Evolutionary conservation across 1,139 yeast species (phyloP).

Genomic region (Diutina scorzettiae): DNA sequence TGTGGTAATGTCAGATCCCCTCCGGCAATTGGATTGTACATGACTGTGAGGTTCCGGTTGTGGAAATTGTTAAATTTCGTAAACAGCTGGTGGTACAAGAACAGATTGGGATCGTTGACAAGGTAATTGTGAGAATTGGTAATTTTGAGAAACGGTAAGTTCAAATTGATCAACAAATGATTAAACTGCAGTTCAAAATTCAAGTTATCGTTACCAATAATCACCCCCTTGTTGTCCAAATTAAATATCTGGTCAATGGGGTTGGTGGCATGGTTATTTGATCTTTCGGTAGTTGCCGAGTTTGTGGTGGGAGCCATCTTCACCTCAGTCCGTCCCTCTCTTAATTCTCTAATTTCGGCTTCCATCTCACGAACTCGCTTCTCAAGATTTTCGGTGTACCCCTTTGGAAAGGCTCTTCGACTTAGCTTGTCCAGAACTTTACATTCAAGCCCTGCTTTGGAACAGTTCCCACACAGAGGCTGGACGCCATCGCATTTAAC

Average conservation of each 20-base stretch:
- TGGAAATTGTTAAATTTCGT: constrained; percentile 28
- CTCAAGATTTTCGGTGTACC: constrained; percentile 66
- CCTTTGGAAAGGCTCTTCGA: constrained; percentile 63
- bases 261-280: constrained; percentile 18
- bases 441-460: constrained; percentile 52
- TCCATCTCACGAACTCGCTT: constrained; percentile 47
- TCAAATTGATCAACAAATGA: constrained; percentile 32
- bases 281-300: not conserved
- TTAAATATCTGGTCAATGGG: constrained; percentile 40
- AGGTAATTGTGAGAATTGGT: constrained; percentile 35
- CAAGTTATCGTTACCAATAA: constrained; percentile 37
- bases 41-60: constrained; percentile 29
- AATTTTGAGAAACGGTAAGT: constrained; percentile 34
- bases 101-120: constrained; percentile 33
- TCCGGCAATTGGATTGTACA: constrained; percentile 32
- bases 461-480: constrained; percentile 55
- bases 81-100: constrained; percentile 32
- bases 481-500: constrained; percentile 64
- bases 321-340: not conserved
- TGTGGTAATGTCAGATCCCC: constrained; percentile 19
- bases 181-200: constrained; percentile 39
- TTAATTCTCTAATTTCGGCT: constrained; percentile 8
- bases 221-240: constrained; percentile 31
- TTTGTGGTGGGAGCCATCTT: not conserved
- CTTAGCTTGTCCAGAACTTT: constrained; percentile 62